These are phyloP conservation scores for Suillus clintonianus DNA, from an alignment of 768 basidiomycete genomes.

Conservation along the genomic window DNA sequence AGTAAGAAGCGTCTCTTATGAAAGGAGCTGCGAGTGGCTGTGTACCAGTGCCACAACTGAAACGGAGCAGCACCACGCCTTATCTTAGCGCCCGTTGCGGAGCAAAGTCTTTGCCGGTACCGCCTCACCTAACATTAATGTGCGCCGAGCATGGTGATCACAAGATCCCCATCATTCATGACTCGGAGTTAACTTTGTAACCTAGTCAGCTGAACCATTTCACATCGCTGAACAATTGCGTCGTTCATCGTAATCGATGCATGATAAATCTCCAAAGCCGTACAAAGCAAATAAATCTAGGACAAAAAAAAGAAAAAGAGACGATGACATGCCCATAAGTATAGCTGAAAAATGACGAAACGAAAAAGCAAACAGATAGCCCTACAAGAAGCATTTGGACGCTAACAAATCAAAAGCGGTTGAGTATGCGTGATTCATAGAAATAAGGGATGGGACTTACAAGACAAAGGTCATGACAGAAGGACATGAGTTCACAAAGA, in stretches of 20 bases:
- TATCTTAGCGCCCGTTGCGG: background rate
- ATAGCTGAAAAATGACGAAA: background rate
- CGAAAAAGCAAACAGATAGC: slow-evolving; percentile 5
- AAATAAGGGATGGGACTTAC: background rate
- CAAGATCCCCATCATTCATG: background rate
- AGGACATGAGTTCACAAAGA: background rate
- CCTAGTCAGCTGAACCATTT: background rate
- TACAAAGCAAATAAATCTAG: background rate
- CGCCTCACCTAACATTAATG: no score
- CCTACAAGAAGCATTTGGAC: slow-evolving; percentile 1
- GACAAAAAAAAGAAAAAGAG: background rate
- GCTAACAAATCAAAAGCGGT: background rate
- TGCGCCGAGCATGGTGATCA: no score
- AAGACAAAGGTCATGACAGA: background rate
- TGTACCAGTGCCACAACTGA: background rate
- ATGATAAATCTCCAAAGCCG: background rate
- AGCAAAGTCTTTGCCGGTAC: background rate
- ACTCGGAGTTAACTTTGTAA: background rate
- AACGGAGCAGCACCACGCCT: background rate
- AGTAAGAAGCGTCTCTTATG: background rate
- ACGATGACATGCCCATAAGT: background rate
- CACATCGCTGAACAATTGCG: background rate
- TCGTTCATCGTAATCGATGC: background rate
- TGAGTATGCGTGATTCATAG: background rate
- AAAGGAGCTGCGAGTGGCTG: background rate